Base-by-base conservation (phyloP, 345 rosid genomes). In the Murraya paniculata region DNA sequence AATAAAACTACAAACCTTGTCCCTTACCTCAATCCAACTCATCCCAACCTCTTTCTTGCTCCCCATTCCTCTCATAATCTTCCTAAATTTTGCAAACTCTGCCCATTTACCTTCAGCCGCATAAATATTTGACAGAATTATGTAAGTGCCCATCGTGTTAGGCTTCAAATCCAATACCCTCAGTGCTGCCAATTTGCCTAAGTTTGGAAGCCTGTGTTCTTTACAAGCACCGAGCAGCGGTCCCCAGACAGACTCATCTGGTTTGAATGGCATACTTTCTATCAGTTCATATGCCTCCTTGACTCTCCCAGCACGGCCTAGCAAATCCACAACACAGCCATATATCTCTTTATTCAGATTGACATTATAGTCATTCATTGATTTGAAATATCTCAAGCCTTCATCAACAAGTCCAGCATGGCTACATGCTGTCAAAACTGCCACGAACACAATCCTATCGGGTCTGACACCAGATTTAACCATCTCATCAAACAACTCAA, bases 221-320 rank as follows among this genome's bases (percentile, higher is more conserved):
- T 87, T 90, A 82, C 97, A 96, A 79, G 97, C 99, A 48, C 92
- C 91, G 11, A 96, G 88, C 70, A 96, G 88, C 14, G 97, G 89
- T 64, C 92, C 90, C 97, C 97, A 96, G 7, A 95, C 87, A n/a
- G 92, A 87, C 80, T 92, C 98, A 27, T 90, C 90, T 9, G 97
- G 89, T 62, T 81, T 79, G 79, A 89, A 91, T 4, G 97, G 97
- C 97, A 90, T 94, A 67, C 71, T 85, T 68, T 85, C 84, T 53
- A 96, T 90, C 73, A 92, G 77, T 57, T 80, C 88, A 84, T 91
- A 90, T 58, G 98, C 97, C 82, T 96, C 99, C 64, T 82, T 85
- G 25, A 94, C 86, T 80, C 91, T 92, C 82, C 99, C 97, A 71
- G 95, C 93, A 64, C 97, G 91, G 68, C 97, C 93, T 68, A 94